Evolutionary conservation across 352 stramenopile species (phyloP).

Genomic region (Globisporangium carolinianum): DNA sequence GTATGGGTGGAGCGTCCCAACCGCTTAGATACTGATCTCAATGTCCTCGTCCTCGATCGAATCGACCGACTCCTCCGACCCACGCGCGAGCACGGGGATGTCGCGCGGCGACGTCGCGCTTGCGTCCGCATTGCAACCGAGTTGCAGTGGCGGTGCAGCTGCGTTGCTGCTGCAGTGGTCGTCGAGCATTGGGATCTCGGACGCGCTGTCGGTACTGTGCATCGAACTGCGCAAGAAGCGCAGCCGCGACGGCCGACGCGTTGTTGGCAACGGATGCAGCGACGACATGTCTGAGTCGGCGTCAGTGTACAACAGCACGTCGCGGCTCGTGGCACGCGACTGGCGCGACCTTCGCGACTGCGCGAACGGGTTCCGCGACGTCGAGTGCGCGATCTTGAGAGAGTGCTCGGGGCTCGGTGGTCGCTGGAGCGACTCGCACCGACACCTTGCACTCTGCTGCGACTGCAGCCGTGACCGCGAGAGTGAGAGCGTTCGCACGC

Average conservation of each 20-base stretch:
- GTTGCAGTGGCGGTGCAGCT: neutral
- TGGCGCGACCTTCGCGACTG: constrained; percentile 3
- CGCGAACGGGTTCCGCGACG: constrained; percentile 1
- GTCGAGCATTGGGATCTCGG: constrained; percentile 12
- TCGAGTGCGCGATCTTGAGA: constrained; percentile 5
- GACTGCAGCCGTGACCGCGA: neutral
- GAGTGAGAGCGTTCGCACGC: constrained; percentile 9
- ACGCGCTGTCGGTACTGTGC: constrained; percentile 4
- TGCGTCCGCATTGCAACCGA: neutral
- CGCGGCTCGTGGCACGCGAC: neutral
- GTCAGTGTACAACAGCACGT: neutral
- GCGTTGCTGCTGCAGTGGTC: neutral
- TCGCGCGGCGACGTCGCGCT: constrained; percentile 5
- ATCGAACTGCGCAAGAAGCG: constrained; percentile 5
- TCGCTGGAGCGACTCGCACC: constrained; percentile 2
- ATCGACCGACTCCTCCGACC: constrained; percentile 13
- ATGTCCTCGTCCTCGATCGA: constrained; percentile 16
- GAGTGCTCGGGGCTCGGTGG: constrained; percentile 7
- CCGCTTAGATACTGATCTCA: constrained; percentile 15
- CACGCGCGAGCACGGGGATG: constrained; percentile 15
- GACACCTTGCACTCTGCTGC: neutral
- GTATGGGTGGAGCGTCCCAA: too few relatives aligned
- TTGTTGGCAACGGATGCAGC: neutral
- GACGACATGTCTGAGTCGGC: too few relatives aligned
- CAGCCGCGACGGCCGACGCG: neutral